Evolutionary conservation across 768 basidiomycete species (phyloP), one percentile per base, ranked within the genome.

Genomic region (Mycena epipterygia): DNA sequence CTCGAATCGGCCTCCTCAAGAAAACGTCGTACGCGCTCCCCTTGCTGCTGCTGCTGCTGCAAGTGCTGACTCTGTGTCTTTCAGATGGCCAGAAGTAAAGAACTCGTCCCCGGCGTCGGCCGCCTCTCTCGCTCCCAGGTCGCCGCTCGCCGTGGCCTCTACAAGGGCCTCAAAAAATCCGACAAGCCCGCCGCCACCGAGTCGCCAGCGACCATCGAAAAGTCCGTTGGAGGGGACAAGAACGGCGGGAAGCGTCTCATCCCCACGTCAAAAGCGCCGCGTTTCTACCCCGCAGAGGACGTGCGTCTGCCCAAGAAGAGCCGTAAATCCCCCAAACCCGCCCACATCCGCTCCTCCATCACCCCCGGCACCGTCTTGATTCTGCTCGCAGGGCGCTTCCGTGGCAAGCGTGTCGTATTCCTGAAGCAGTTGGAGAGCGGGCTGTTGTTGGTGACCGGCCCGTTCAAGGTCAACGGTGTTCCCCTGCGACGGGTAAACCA

Each of bases 381-480:
- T 84, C 87, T 99, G 76, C 91, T 99, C 77, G 97, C 98, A 70
- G 98, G 98, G 79, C 94, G 96, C 79, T 99, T 95, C 94, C 88
- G 95, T 75, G 97, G 97, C 73, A 99, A 99, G 91, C 91, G 98
- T 64, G 98, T 99, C 74, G 96, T 99, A 67, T 97, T 95, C 85
- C 87, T 99, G 86, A 98, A 98, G 90, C 96, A 97, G 87, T 85
- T 99, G 81, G 89, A 89, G 76, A 93, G 93, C 72, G 98, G 98
- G 63, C 84, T 99, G 79, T 84, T 99, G 78, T 88, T 99, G 84
- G 96, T 99, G 77, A 96, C 97, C 42, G 98, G 98, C 64, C 98
- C 98, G 55, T 98, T 90, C 91, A 97, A 96, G 89, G 82, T 99
- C 82, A 99, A 99, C 84, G 98, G 98, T 81, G 97, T 99, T 52